Evolutionary conservation across 805 yeast species (phyloP), one percentile per base, ranked within the genome.

Genomic region (Candida stauntonica): DNA sequence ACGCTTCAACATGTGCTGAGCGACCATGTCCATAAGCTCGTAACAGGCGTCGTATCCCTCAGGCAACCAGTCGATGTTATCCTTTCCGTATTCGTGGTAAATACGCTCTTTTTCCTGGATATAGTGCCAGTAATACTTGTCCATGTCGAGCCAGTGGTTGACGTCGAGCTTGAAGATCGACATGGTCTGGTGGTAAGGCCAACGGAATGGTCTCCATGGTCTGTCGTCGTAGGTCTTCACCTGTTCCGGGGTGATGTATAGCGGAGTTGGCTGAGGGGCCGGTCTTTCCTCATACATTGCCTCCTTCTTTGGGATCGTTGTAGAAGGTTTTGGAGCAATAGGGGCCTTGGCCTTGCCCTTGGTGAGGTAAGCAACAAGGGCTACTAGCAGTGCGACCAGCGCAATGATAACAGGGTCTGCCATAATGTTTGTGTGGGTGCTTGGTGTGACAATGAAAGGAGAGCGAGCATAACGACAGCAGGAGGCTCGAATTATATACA

Each of bases 111-210:
- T 80, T 52, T 81, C 86, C 44, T 73, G 66, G 39, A 80, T 71
- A 50, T 81, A 81, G 46, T 77, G 79, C 57, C 77, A 67, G 53
- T 80, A 81, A 60, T 78, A 81, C 57, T 79, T 81, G 57, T 81
- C 88, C 87, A 81, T 81, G 51, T 81, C 87, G 47, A 81, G 61
- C 88, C 88, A 81, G 60, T 81, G 83, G 57, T 81, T 80, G 26
- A 79, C 66, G 53, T 81, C 85, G n/a, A 81, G 66, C 54, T 76
- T 78, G 64, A 71, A 81, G 34, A 81, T 79, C 13, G 82, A 73
- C 88, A 81, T 81, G 2, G 87, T 81, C 59, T 81, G 88, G 58
- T 81, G 86, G 53, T 81, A 81, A 20, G 88, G 88, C 80, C 84
- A 79, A 52, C 88, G 66, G 62, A 81, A 81, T 7, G 87, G 87